Percentiles rank a stretch among this genome's conserved stretches.
These are phyloP conservation scores for Catharanthus roseus DNA, from an alignment of 257 asterid genomes.

Conservation along the genomic window DNA sequence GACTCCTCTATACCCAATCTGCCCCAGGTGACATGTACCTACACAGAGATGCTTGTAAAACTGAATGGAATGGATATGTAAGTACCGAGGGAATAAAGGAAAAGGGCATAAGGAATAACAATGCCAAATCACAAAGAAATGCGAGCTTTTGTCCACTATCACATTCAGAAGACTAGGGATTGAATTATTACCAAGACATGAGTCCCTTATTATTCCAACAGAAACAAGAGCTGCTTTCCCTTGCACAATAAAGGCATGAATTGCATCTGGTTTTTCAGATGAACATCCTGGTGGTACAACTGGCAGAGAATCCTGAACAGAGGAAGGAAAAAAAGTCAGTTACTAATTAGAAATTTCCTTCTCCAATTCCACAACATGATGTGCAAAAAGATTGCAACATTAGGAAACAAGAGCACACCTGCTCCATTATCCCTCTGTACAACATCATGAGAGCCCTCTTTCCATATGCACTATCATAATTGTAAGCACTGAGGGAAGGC, in stretches of 20 bases:
- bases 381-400: conserved; percentile 11
- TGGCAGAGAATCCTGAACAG: conserved; percentile 58
- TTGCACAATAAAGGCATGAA: conserved; percentile 59
- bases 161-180: background rate
- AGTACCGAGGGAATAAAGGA: background rate
- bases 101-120: background rate
- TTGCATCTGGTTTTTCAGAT: conserved; percentile 60
- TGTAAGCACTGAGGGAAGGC: conserved; percentile 90
- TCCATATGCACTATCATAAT: conserved; percentile 87
- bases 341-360: conserved; percentile 4
- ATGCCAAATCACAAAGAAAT: background rate
- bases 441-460: conserved; percentile 73
- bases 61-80: background rate
- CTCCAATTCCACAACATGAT: conserved; percentile 7
- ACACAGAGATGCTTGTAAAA: background rate
- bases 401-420: conserved; percentile 38
- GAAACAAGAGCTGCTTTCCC: conserved; percentile 89
- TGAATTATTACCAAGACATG: conserved; percentile 53
- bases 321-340: background rate
- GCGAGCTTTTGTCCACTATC: background rate
- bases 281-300: conserved; percentile 88
- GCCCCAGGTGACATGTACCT: background rate
- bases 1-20: background rate
- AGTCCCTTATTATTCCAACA: conserved; percentile 86
- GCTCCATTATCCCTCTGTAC: conserved; percentile 83